A percentile compares a stretch with the other conserved stretches of the same genome.
Evolutionary conservation across 331 rosid genomes (phyloP).

Genomic region (Arachis monticola): DNA sequence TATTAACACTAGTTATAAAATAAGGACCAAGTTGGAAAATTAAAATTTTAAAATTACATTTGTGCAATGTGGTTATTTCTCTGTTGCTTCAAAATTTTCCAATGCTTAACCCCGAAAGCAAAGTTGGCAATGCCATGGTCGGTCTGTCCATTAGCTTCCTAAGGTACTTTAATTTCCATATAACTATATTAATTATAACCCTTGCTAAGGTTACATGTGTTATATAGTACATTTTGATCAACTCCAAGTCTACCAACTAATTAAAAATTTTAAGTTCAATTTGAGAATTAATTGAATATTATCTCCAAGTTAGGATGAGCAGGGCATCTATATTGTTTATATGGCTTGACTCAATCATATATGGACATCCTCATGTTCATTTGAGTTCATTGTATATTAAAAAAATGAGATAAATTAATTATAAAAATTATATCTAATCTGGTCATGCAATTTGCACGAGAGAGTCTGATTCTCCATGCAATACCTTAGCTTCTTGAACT

Average conservation of each 20-base stretch:
- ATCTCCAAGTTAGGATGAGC: too few species aligned
- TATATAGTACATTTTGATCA: not conserved
- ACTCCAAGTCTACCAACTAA: not conserved
- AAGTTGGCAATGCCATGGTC: conserved; percentile 29
- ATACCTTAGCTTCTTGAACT: too few species aligned
- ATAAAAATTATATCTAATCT: too few species aligned
- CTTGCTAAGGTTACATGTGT: too few species aligned
- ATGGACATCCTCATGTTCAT: too few species aligned
- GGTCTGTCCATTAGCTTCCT: conserved; percentile 23
- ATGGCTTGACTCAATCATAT: too few species aligned
- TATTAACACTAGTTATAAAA: conserved; percentile 11
- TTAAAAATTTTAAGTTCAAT: too few species aligned
- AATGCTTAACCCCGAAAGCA: conserved; percentile 16
- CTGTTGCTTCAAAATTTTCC: conserved; percentile 20
- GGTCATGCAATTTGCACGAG: not conserved
- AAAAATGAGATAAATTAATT: too few species aligned
- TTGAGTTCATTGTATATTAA: too few species aligned
- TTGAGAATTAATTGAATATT: too few species aligned
- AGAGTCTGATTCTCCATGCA: too few species aligned
- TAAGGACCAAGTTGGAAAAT: conserved; percentile 24
- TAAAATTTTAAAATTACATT: conserved; percentile 18
- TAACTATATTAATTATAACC: not conserved
- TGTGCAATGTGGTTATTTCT: not conserved
- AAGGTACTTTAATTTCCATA: not conserved
- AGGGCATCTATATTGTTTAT: too few species aligned